Evolutionary conservation across 208 protist genomes (phyloP).

Genomic region (Novymonas esmeraldas): DNA sequence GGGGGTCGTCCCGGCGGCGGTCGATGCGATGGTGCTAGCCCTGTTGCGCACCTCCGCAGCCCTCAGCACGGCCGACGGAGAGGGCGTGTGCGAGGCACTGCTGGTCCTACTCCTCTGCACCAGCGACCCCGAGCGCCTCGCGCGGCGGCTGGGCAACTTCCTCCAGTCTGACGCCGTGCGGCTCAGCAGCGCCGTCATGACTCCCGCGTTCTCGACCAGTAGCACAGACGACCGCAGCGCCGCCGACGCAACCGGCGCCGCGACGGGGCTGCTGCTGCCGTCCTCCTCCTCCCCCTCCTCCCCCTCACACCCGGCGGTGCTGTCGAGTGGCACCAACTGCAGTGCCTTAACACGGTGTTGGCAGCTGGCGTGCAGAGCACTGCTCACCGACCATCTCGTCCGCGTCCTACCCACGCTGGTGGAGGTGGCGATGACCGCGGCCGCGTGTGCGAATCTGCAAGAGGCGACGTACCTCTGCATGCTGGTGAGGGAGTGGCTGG

Average conservation of each 20-base stretch:
- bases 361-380: conserved; percentile 6
- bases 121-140: background rate
- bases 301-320: background rate
- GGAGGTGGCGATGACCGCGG: background rate
- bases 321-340: background rate
- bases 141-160: background rate
- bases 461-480: conserved; percentile 1
- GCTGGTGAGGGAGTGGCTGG: conserved; percentile 3
- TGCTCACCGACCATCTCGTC: conserved; percentile 6
- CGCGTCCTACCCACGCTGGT: background rate
- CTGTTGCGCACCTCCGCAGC: background rate
- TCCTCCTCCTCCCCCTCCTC: background rate
- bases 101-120: conserved; percentile 6
- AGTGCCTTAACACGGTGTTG: conserved; percentile 1
- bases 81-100: conserved; percentile 7
- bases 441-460: background rate
- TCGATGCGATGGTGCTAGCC: conserved; percentile 2
- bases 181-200: conserved; percentile 1
- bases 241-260: background rate
- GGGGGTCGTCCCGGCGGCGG: background rate
- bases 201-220: background rate
- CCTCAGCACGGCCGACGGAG: background rate
- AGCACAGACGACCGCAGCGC: background rate
- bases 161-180: background rate
- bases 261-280: no score